Evolutionary conservation across 176 grass and related monocot species (phyloP), one percentile per base, ranked within the genome.

Genomic region (Saccharum officinarum): DNA sequence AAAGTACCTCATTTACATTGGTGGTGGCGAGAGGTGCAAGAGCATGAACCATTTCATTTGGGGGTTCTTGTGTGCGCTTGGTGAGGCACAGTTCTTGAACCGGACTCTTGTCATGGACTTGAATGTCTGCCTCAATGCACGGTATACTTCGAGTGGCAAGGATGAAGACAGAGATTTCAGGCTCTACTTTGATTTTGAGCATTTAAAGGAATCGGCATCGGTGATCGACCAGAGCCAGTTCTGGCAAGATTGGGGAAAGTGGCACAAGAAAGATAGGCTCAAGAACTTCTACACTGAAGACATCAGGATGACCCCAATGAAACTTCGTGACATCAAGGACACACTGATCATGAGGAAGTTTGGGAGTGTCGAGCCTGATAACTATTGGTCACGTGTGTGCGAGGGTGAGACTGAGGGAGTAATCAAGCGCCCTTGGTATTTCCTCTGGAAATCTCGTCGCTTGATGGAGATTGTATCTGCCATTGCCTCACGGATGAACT

Each of bases 11-110:
- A 82, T 98, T 45, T 98, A 98, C 76, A 84, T 88, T 8, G 95
- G 93, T 6, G 95, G 95, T 36, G 95, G 95, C 1, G 93, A 98
- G 77, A 92, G 91, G 31, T 98, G 95, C 87, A 98, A 98, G 87
- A 92, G 83, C 93, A 98, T 98, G 95, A 98, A 98, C 80, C 95
- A 93, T 77, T 95, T 79, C 78, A 80, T 98, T 37, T 95, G 95
- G 95, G 92, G 95, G 1, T 92, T 98, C 36, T 82, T 98, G 26
- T 95, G 93, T 76, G 87, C 93, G 1, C 91, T 98, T 4, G 93
- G 95, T 12, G 95, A 98, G 76, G 95, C 95, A 2, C 87, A 95
- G 52, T 93, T 92, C 86, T 88, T 95, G 91, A 98, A 98, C 26
- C 84, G 95, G 47, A 93, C 95, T 0, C 91, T 98, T 67, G 95